Conservation (phyloP, 148 eudicot genomes). For the Amaranthus hypochondriacus region DNA sequence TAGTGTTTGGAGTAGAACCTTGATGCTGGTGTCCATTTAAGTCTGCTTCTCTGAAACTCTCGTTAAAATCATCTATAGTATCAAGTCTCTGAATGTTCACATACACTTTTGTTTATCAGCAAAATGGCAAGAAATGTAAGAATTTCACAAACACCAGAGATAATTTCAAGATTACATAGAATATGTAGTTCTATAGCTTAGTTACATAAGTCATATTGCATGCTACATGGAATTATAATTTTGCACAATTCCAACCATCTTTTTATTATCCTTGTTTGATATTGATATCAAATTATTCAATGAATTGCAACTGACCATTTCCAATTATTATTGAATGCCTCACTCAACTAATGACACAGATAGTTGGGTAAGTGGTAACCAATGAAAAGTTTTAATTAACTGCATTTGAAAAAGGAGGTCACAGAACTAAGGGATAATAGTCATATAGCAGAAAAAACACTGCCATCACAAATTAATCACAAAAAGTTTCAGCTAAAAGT, state of each 20-base stretch:
- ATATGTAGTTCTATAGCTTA: not conserved
- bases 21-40: conserved; percentile 55
- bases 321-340: not conserved
- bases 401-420: not conserved
- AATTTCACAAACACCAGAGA: not conserved
- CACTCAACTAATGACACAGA: not conserved
- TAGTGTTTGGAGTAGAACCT: conserved; percentile 42
- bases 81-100: conserved; percentile 59
- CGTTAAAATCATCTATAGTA: conserved; percentile 53
- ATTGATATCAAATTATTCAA: not conserved
- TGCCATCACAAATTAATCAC: no score
- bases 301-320: not conserved
- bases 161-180: not conserved
- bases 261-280: not conserved
- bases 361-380: not conserved
- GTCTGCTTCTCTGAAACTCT: conserved; percentile 41
- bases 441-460: not conserved
- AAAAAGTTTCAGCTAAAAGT: not conserved
- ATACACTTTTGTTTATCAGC: conserved; percentile 14
- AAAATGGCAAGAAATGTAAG: not conserved
- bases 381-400: not conserved
- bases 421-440: not conserved
- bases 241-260: not conserved
- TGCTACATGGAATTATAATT: not conserved
- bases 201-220: not conserved